A percentile compares a stretch with the other conserved stretches of the same genome.
Evolutionary conservation across 2,329 filamentous ascomycete genomes (phyloP).

Genomic region (Beauveria rudraprayagi): DNA sequence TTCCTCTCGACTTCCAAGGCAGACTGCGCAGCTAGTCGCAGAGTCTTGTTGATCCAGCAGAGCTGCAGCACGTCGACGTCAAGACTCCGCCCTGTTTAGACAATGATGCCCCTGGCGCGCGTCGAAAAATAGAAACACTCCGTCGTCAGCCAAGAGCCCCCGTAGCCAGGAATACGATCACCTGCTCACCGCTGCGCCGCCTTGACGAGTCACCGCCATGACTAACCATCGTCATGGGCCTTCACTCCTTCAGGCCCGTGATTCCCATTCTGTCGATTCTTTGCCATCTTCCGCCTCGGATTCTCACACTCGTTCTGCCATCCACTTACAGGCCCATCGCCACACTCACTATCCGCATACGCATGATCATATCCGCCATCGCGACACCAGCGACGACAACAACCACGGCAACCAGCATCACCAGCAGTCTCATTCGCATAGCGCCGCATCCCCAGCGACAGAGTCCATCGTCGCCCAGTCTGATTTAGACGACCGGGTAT

Average conservation of each 20-base stretch:
- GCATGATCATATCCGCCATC: slow-evolving; percentile 18
- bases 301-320: slow-evolving; percentile 20
- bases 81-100: slow-evolving; percentile 9
- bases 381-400: slow-evolving; percentile 18
- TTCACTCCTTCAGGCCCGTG: slow-evolving; percentile 31
- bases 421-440: not conserved
- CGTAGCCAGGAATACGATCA: slow-evolving; percentile 16
- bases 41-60: not conserved
- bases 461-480: slow-evolving; percentile 21
- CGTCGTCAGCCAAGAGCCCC: slow-evolving; percentile 14
- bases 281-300: slow-evolving; percentile 15
- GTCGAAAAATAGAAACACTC: slow-evolving; percentile 16
- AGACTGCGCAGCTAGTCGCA: not conserved
- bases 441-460: not conserved
- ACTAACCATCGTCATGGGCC: slow-evolving; percentile 27
- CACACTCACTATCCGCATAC: slow-evolving; percentile 13
- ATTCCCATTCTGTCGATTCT: slow-evolving; percentile 13
- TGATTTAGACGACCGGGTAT: slow-evolving; percentile 11
- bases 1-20: not conserved
- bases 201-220: slow-evolving; percentile 22
- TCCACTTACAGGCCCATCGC: slow-evolving; percentile 18
- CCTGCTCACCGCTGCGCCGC: slow-evolving; percentile 8
- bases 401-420: slow-evolving; percentile 12
- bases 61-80: slow-evolving; percentile 3
- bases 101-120: slow-evolving; percentile 12